Evolutionary conservation across 2,329 filamentous ascomycete genomes (phyloP).

Genomic region (Bipolaris victoriae): DNA sequence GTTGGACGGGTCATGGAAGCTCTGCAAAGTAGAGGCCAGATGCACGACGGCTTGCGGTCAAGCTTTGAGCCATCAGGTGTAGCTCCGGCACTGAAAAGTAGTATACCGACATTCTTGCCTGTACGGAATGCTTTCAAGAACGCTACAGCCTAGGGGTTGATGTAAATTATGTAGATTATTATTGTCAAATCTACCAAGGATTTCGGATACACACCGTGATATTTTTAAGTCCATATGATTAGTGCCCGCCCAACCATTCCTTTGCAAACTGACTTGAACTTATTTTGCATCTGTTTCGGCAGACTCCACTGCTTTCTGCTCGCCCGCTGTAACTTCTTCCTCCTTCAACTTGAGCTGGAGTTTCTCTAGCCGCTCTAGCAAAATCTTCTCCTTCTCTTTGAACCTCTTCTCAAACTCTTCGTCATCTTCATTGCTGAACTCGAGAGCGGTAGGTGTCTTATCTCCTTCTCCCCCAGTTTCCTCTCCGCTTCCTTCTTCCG

Average conservation of each 20-base stretch:
- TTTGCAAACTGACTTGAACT: not conserved
- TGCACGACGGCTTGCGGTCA: not conserved
- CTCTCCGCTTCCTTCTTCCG: constrained; percentile 2
- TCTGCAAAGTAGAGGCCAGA: constrained; percentile 10
- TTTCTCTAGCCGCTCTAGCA: constrained; percentile 39
- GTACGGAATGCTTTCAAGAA: constrained; percentile 30
- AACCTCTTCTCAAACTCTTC: constrained; percentile 40
- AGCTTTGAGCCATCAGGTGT: not conserved
- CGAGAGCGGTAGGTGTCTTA: constrained; percentile 40
- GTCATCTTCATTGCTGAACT: constrained; percentile 28
- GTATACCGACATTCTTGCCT: constrained; percentile 19
- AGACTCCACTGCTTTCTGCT: not conserved
- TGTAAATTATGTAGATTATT: constrained; percentile 12
- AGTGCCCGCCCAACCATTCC: not conserved
- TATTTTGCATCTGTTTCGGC: not conserved
- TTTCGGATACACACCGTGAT: not conserved
- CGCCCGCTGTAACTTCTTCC: constrained; percentile 8
- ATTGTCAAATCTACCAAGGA: not conserved
- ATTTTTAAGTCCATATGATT: not conserved
- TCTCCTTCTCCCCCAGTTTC: constrained; percentile 27
- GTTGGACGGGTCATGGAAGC: constrained; percentile 19
- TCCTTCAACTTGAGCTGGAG: constrained; percentile 36
- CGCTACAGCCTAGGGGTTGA: constrained; percentile 15
- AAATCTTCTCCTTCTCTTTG: constrained; percentile 33
- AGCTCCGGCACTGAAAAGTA: constrained; percentile 6